phyloP scores from a whole-genome alignment of 805 yeast species.

The Candida ovalis region DNA sequence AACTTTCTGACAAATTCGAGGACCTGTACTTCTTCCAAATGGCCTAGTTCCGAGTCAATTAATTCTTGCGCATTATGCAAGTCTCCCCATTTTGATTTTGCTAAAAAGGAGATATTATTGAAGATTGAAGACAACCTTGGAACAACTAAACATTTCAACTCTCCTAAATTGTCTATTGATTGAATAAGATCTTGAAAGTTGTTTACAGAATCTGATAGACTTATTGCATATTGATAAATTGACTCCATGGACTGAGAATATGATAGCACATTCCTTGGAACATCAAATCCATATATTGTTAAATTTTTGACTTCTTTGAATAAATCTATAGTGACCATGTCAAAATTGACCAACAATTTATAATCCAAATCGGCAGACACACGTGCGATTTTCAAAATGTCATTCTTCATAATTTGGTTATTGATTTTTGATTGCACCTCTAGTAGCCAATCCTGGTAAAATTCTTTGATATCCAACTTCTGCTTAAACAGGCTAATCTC shows the following conservation, averaged over 20 bases:
- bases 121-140: constrained; percentile 27
- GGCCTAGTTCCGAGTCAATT: constrained; percentile 26
- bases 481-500: constrained; percentile 45
- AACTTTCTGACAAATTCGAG: constrained; percentile 30
- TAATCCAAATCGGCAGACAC: constrained; percentile 9
- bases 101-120: constrained; percentile 31
- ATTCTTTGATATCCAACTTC: constrained; percentile 39
- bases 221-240: constrained; percentile 54
- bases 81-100: constrained; percentile 49
- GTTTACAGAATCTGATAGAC: constrained; percentile 48
- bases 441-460: constrained; percentile 48
- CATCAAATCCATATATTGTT: constrained; percentile 44
- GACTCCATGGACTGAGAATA: constrained; percentile 47
- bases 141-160: constrained; percentile 38
- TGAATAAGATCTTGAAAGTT: constrained; percentile 29
- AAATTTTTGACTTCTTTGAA: constrained; percentile 55
- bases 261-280: constrained; percentile 51
- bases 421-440: constrained; percentile 6
- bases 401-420: constrained; percentile 11
- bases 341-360: constrained; percentile 48
- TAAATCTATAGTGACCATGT: constrained; percentile 37
- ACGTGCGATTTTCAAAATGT: constrained; percentile 36
- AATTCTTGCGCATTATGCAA: constrained; percentile 48
- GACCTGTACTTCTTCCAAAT: constrained; percentile 26
- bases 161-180: constrained; percentile 30